These are phyloP conservation scores for Verticillium nonalfalfae DNA, from an alignment of 2,329 filamentous ascomycete genomes.

Conservation along the genomic window DNA sequence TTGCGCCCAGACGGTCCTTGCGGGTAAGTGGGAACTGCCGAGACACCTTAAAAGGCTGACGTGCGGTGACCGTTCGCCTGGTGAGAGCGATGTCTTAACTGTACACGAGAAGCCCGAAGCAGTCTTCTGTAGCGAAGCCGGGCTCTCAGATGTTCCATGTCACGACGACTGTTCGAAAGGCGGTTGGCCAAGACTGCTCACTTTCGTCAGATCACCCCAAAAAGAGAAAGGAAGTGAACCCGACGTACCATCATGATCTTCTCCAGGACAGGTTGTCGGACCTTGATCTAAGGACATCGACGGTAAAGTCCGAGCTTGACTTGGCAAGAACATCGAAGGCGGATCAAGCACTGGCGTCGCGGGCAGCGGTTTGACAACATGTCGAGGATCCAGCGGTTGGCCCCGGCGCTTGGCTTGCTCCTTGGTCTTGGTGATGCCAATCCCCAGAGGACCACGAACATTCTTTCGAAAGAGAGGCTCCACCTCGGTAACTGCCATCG, in stretches of 20 bases:
- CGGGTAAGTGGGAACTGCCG: no score
- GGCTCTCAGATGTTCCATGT: no score
- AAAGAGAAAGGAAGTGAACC: no score
- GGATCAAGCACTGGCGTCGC: conserved; percentile 1
- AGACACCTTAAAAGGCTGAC: no score
- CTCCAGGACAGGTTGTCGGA: background rate
- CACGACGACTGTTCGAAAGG: no score
- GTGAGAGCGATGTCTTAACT: no score
- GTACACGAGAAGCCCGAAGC: no score
- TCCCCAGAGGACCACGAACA: background rate
- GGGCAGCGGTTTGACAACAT: conserved; percentile 4
- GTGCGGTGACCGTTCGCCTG: no score
- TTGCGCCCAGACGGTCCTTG: no score
- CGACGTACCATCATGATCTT: background rate
- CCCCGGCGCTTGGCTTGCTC: conserved; percentile 16
- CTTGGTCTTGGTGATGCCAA: background rate
- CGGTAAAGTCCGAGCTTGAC: background rate
- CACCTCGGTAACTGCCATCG: background rate
- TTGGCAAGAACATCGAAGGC: background rate
- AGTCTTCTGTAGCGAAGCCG: no score
- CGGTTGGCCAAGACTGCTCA: no score
- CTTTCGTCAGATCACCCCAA: no score
- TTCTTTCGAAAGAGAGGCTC: background rate
- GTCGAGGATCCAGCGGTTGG: conserved; percentile 6
- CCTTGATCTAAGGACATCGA: background rate